A percentile compares a stretch with the other conserved stretches of the same genome.
Conservation (phyloP, 352 stramenopile genomes). For the Hyaloperonospora arabidopsidis region DNA sequence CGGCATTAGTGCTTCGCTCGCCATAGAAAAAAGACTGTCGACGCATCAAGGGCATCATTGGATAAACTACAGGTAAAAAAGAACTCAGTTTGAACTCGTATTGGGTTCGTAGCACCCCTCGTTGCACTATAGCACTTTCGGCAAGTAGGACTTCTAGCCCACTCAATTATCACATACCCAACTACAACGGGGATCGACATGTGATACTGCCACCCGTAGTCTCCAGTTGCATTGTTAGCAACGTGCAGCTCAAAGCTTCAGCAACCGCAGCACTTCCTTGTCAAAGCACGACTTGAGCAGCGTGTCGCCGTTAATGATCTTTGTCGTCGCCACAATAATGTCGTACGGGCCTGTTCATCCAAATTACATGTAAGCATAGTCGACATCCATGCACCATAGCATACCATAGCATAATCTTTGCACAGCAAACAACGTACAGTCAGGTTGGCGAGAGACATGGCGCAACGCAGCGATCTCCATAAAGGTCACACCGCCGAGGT, state of each 20-base stretch:
- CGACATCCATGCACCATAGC: too few relatives aligned
- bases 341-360: conserved; percentile 60
- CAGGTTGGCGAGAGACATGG: conserved; percentile 87
- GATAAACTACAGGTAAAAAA: too few relatives aligned
- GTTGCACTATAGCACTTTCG: too few relatives aligned
- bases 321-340: conserved; percentile 91
- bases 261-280: conserved; percentile 68
- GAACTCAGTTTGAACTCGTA: too few relatives aligned
- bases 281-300: conserved; percentile 85
- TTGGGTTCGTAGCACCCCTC: too few relatives aligned
- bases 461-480: conserved; percentile 95
- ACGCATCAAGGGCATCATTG: too few relatives aligned
- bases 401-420: conserved; percentile 2
- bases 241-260: conserved; percentile 44
- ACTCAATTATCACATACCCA: too few relatives aligned
- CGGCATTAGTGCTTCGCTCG: too few relatives aligned
- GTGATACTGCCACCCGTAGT: neutral
- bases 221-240: conserved; percentile 2
- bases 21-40: too few relatives aligned
- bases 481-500: conserved; percentile 93
- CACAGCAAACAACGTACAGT: conserved; percentile 62
- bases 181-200: too few relatives aligned
- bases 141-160: too few relatives aligned
- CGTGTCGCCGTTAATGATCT: conserved; percentile 84
- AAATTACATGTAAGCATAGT: conserved; percentile 2